Conservation (phyloP, 2,329 filamentous ascomycete genomes). For the Plenodomus tracheiphilus region DNA sequence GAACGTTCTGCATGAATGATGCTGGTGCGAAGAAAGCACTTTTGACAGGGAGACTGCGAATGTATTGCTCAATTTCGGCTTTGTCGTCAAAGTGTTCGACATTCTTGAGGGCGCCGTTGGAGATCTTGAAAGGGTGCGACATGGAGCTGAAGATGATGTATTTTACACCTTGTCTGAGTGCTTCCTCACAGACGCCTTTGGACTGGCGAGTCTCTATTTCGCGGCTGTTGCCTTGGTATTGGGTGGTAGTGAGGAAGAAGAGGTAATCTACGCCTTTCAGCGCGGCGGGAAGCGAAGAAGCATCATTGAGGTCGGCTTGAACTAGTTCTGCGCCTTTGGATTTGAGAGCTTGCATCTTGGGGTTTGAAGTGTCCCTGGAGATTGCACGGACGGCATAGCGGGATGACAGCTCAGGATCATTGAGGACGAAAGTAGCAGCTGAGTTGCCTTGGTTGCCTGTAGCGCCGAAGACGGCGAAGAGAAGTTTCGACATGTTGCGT, state of each 20-base stretch:
- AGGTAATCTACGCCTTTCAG: constrained; percentile 25
- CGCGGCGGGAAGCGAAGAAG: constrained; percentile 22
- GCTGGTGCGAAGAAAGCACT: constrained; percentile 59
- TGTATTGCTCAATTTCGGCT: constrained; percentile 59
- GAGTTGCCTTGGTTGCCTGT: constrained; percentile 60
- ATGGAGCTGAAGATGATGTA: constrained; percentile 48
- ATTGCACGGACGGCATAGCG: constrained; percentile 58
- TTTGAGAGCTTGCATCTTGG: constrained; percentile 51
- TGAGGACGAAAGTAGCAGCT: constrained; percentile 52
- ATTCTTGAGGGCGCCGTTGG: constrained; percentile 38
- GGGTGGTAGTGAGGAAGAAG: constrained; percentile 37
- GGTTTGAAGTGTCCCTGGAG: constrained; percentile 54
- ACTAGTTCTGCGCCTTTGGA: constrained; percentile 56
- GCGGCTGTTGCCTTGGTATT: constrained; percentile 26
- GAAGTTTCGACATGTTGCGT: constrained; percentile 18
- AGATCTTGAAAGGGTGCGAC: constrained; percentile 30
- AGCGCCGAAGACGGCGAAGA: constrained; percentile 37
- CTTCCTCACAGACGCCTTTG: constrained; percentile 33
- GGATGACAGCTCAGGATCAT: constrained; percentile 44
- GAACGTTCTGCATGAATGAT: constrained; percentile 59
- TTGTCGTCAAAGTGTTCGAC: constrained; percentile 61
- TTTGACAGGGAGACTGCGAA: constrained; percentile 53
- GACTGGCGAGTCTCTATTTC: constrained; percentile 31
- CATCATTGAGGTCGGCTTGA: constrained; percentile 54
- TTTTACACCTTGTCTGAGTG: constrained; percentile 38